Percentiles rank a stretch among this genome's conserved stretches.
phyloP scores from a whole-genome alignment of 768 basidiomycete species.

The Lentinula raphanica region DNA sequence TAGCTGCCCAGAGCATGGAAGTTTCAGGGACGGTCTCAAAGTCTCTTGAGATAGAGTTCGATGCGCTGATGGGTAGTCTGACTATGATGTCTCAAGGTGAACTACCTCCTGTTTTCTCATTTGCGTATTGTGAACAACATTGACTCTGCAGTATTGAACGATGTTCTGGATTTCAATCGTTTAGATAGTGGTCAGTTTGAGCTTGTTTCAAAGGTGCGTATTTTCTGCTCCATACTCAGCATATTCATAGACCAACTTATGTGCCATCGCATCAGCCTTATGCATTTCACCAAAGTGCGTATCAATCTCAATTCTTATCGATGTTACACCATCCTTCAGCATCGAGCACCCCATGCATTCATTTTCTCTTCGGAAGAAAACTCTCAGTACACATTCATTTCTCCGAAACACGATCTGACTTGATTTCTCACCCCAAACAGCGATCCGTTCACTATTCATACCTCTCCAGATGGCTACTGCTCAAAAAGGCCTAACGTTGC shows the following conservation, averaged over 20 bases:
- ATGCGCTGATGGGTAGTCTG: conserved; percentile 59
- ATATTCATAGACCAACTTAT: background rate
- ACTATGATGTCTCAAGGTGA: conserved; percentile 70
- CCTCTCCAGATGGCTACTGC: conserved; percentile 50
- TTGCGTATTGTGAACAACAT: background rate
- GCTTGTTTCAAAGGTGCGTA: conserved; percentile 34
- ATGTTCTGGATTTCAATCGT: conserved; percentile 62
- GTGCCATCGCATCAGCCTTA: conserved; percentile 34
- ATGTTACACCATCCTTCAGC: no score
- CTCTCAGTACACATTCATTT: background rate
- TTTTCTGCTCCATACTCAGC: background rate
- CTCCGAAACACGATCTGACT: background rate
- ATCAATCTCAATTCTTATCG: background rate
- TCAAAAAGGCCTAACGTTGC: conserved; percentile 51
- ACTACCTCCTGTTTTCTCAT: no score
- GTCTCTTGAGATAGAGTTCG: conserved; percentile 60
- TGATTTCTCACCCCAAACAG: background rate
- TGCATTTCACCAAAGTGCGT: conserved; percentile 46
- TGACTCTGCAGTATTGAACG: conserved; percentile 46
- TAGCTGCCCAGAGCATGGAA: conserved; percentile 69
- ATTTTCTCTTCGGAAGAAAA: no score
- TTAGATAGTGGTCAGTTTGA: conserved; percentile 71
- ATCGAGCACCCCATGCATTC: no score
- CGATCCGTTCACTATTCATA: conserved; percentile 53
- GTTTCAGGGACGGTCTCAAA: conserved; percentile 49